A percentile compares a stretch with the other conserved stretches of the same genome.
Evolutionary conservation across 257 asterid species (phyloP).

Genomic region (Solanum clarkiae): DNA sequence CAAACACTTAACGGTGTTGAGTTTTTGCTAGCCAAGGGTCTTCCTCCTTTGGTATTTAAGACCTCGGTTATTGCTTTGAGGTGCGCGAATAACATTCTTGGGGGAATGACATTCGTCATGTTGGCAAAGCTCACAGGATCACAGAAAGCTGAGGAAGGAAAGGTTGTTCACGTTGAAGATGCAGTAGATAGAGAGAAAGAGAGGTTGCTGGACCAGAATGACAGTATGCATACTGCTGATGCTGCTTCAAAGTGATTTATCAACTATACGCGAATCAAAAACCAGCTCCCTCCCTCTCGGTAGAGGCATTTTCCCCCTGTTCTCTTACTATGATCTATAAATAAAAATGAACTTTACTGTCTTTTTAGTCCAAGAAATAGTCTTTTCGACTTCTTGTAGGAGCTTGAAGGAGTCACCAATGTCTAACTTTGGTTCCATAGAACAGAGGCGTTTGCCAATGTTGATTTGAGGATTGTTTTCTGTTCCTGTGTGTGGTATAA

Average conservation of each 20-base stretch:
- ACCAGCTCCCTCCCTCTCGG: background rate
- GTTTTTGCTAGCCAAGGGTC: slow-evolving; percentile 56
- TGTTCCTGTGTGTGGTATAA: background rate
- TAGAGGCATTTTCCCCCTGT: background rate
- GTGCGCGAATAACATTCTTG: slow-evolving; percentile 70
- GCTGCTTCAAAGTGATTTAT: slow-evolving; percentile 23
- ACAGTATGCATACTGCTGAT: slow-evolving; percentile 11
- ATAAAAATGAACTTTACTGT: background rate
- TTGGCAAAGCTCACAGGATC: slow-evolving; percentile 88
- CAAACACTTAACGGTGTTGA: slow-evolving; percentile 81
- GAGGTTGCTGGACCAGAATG: slow-evolving; percentile 22
- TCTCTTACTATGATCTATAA: background rate
- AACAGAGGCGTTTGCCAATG: background rate
- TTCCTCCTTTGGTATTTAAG: slow-evolving; percentile 54
- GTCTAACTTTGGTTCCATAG: background rate
- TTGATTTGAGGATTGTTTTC: background rate
- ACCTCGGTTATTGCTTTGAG: slow-evolving; percentile 58
- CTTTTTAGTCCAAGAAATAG: background rate
- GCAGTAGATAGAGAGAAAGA: slow-evolving; percentile 24
- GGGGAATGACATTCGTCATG: slow-evolving; percentile 75
- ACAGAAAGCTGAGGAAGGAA: slow-evolving; percentile 16
- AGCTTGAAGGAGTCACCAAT: background rate
- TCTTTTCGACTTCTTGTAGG: background rate
- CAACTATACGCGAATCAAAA: background rate
- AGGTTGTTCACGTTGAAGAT: background rate